phyloP scores from a whole-genome alignment of 257 asterid genomes.

The Anisodus acutangulus region DNA sequence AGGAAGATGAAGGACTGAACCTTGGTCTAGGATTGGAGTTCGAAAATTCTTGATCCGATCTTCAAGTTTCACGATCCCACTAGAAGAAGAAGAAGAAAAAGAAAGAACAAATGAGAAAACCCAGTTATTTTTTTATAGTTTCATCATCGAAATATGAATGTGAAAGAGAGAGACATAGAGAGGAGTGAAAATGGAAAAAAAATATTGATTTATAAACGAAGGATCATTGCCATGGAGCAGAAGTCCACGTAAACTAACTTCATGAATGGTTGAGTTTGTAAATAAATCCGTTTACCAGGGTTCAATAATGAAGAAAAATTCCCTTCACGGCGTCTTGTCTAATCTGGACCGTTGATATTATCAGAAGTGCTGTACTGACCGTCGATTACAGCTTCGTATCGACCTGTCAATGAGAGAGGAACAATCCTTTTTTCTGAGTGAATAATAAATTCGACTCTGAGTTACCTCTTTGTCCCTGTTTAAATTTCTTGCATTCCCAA shows the following conservation, averaged over 20 bases:
- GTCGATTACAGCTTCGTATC: slow-evolving; percentile 34
- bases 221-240: background rate
- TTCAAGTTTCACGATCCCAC: slow-evolving; percentile 60
- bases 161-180: background rate
- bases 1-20: background rate
- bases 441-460: background rate
- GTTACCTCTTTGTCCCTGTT: slow-evolving; percentile 19
- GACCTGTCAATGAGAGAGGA: slow-evolving; percentile 9
- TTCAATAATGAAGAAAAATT: background rate
- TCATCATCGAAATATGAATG: background rate
- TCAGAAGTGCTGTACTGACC: slow-evolving; percentile 28
- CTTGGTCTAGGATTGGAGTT: slow-evolving; percentile 55
- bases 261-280: slow-evolving; percentile 30
- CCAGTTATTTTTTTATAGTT: background rate
- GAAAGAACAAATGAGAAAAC: slow-evolving; percentile 3
- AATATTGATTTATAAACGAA: background rate
- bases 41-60: slow-evolving; percentile 65
- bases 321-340: background rate
- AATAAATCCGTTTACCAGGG: background rate
- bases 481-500: too few relatives aligned
- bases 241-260: slow-evolving; percentile 6
- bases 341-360: slow-evolving; percentile 35
- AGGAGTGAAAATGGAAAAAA: background rate
- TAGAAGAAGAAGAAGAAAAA: slow-evolving; percentile 12
- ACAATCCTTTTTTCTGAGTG: background rate